Percentiles rank a stretch among this genome's conserved stretches.
Evolutionary conservation across 257 asterid genomes (phyloP).

Genomic region (Gynochthodes officinalis): DNA sequence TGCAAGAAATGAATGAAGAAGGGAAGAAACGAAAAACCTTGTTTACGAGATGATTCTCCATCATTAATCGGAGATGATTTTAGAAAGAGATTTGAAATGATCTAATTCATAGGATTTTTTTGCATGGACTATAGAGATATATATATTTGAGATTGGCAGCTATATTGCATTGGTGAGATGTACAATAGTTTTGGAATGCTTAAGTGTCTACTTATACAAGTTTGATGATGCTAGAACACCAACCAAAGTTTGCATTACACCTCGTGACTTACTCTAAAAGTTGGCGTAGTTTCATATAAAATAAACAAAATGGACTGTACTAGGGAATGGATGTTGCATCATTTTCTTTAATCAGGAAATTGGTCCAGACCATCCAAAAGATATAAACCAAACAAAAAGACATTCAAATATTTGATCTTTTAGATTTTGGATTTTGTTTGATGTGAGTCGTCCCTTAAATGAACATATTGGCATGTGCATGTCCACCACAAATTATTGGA

Average conservation of each 20-base stretch:
- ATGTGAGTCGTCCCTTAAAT: neutral
- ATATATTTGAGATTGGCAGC: neutral
- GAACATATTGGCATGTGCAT: neutral
- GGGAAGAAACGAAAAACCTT: slow-evolving; percentile 55
- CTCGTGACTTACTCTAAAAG: too few species aligned
- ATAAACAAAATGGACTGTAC: neutral
- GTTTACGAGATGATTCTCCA: slow-evolving; percentile 47
- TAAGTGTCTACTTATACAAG: neutral
- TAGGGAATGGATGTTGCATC: neutral
- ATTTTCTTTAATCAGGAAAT: neutral
- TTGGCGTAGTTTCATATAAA: too few species aligned
- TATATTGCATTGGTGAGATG: neutral
- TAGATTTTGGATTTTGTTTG: neutral
- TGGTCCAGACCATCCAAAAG: neutral
- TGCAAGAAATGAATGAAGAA: slow-evolving; percentile 63
- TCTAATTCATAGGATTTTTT: neutral
- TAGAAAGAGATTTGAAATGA: neutral
- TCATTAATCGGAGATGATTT: neutral
- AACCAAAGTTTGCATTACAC: neutral
- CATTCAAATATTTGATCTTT: neutral
- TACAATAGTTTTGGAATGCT: neutral
- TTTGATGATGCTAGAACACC: neutral
- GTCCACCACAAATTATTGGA: neutral
- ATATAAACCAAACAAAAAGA: neutral
- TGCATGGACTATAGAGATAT: neutral